Evolutionary conservation across 2,329 filamentous ascomycete species (phyloP).

Genomic region (Clarireedia sp.): DNA sequence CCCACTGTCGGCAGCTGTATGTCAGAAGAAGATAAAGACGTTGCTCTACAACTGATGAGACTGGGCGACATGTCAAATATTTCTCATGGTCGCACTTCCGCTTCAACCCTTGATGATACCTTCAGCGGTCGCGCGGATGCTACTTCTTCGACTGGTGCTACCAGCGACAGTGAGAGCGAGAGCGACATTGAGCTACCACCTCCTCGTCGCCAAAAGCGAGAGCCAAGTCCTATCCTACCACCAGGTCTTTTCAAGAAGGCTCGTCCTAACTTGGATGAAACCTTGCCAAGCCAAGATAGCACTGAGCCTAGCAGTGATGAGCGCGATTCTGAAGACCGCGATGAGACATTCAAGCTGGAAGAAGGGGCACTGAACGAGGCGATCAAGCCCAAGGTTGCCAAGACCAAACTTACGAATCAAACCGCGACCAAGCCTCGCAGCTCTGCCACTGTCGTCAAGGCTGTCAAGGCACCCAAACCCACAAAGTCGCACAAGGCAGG

Average conservation of each 20-base stretch:
- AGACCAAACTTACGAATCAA: conserved; percentile 33
- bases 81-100: conserved; percentile 85
- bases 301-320: conserved; percentile 56
- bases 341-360: conserved; percentile 29
- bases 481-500: conserved; percentile 34
- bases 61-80: conserved; percentile 90
- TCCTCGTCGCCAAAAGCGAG: conserved; percentile 49
- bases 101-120: conserved; percentile 87
- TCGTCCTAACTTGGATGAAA: conserved; percentile 42
- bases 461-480: conserved; percentile 37
- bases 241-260: conserved; percentile 37
- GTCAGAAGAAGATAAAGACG: conserved; percentile 88
- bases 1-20: conserved; percentile 96
- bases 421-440: conserved; percentile 34
- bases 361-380: conserved; percentile 19
- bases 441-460: conserved; percentile 34
- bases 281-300: conserved; percentile 47
- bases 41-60: conserved; percentile 93
- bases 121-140: conserved; percentile 84
- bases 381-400: conserved; percentile 32
- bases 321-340: conserved; percentile 42
- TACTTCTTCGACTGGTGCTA: conserved; percentile 77
- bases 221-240: conserved; percentile 44
- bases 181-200: conserved; percentile 55
- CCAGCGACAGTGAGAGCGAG: conserved; percentile 67